A percentile compares a stretch with the other conserved stretches of the same genome.
Conservation (phyloP, 2,329 filamentous ascomycete genomes). For the Aspergillus pseudoglaucus region DNA sequence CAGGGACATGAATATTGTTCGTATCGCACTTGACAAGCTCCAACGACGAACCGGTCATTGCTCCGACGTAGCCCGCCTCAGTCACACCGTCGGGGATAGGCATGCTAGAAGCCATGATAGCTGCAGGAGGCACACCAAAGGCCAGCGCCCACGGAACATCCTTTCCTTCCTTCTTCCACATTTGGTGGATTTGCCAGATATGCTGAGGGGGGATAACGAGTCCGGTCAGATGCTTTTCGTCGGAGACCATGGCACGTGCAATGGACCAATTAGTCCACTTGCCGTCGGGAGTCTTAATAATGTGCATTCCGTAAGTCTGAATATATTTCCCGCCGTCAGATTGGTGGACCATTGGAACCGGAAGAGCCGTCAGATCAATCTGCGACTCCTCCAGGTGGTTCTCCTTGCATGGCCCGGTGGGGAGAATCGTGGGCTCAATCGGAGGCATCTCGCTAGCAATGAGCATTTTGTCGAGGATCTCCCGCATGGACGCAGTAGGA, state of each 20-base stretch:
- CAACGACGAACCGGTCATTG: slow-evolving; percentile 39
- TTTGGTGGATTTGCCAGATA: slow-evolving; percentile 41
- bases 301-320: slow-evolving; percentile 46
- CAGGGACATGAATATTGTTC: slow-evolving; percentile 45
- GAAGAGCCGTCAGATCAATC: slow-evolving; percentile 40
- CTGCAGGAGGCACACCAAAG: slow-evolving; percentile 46
- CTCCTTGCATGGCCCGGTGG: slow-evolving; percentile 41
- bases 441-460: slow-evolving; percentile 27
- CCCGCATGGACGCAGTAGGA: slow-evolving; percentile 29
- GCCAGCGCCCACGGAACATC: slow-evolving; percentile 45
- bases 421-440: slow-evolving; percentile 27
- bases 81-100: slow-evolving; percentile 45
- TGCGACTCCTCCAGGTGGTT: slow-evolving; percentile 31
- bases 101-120: slow-evolving; percentile 45
- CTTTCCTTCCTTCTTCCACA: slow-evolving; percentile 42
- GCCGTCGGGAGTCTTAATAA: slow-evolving; percentile 41
- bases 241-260: slow-evolving; percentile 42
- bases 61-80: slow-evolving; percentile 46
- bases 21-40: slow-evolving; percentile 50
- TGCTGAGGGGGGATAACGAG: slow-evolving; percentile 44
- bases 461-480: slow-evolving; percentile 40
- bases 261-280: slow-evolving; percentile 42
- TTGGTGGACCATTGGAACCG: slow-evolving; percentile 39
- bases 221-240: slow-evolving; percentile 36
- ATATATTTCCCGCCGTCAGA: slow-evolving; percentile 46